Percentiles rank a stretch among this genome's conserved stretches.
These are phyloP conservation scores for Colletotrichum sansevieriae DNA, from an alignment of 2,329 filamentous ascomycete genomes.

Conservation along the genomic window DNA sequence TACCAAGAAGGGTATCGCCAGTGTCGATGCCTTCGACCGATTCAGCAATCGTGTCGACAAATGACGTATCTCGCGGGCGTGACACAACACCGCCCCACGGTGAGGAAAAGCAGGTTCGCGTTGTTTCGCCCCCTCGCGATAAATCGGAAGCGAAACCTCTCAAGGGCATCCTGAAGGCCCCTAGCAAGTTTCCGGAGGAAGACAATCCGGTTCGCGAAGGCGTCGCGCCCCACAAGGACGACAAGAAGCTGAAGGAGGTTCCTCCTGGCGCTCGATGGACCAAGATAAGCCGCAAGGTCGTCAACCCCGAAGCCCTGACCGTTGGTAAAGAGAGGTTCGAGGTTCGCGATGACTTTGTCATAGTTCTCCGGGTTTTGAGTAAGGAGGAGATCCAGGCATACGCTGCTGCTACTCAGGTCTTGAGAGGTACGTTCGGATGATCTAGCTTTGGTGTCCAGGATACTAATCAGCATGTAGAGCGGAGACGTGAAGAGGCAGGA, in stretches of 20 bases:
- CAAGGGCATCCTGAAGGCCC: constrained; percentile 88
- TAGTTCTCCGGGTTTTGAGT: constrained; percentile 87
- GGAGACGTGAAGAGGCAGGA: constrained; percentile 50
- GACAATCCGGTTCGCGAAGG: constrained; percentile 86
- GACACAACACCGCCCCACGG: constrained; percentile 51
- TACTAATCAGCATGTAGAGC: constrained; percentile 45
- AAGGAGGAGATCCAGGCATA: constrained; percentile 93
- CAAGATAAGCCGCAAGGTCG: constrained; percentile 88
- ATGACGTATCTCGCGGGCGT: constrained; percentile 57
- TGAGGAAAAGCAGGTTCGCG: constrained; percentile 67
- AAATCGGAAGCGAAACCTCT: constrained; percentile 76
- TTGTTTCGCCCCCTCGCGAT: constrained; percentile 78
- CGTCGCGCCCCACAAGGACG: constrained; percentile 93
- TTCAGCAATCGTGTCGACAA: constrained; percentile 35
- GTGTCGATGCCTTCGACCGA: constrained; percentile 34
- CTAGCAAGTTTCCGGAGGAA: constrained; percentile 90
- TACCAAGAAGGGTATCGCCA: constrained; percentile 32
- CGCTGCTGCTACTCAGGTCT: constrained; percentile 82
- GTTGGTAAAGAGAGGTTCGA: constrained; percentile 92
- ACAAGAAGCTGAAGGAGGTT: constrained; percentile 77
- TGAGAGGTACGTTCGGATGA: constrained; percentile 73
- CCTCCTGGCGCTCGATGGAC: constrained; percentile 89
- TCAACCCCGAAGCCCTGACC: constrained; percentile 89
- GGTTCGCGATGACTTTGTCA: constrained; percentile 92
- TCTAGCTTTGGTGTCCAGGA: neutral